Evolutionary conservation across 1,284 basidiomycete genomes (phyloP).

Genomic region (Apiotrichum brassicae): DNA sequence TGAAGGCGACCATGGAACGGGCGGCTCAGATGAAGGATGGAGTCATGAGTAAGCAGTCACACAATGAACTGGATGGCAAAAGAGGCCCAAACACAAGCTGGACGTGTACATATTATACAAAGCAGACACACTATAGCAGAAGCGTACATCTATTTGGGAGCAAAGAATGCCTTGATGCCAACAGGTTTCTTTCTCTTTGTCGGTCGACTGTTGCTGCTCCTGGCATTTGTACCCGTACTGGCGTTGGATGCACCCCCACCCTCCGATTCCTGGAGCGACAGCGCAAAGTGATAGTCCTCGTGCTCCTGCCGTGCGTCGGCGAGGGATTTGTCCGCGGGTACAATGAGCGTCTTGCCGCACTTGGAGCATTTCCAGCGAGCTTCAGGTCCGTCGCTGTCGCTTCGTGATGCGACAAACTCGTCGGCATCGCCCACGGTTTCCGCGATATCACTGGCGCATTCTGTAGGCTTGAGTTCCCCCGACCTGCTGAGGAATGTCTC

Average conservation of each 20-base stretch:
- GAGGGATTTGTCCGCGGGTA: slow-evolving; percentile 2
- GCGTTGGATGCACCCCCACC: slow-evolving; percentile 10
- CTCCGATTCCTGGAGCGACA: slow-evolving; percentile 55
- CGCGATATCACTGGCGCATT: too few species aligned
- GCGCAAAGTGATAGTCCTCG: slow-evolving; percentile 77
- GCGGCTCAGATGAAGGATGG: too few species aligned
- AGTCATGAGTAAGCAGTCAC: too few species aligned
- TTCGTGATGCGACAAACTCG: background rate
- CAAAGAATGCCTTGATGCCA: slow-evolving; percentile 74
- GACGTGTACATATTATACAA: too few species aligned
- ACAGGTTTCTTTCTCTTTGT: slow-evolving; percentile 38
- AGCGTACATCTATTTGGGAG: slow-evolving; percentile 21
- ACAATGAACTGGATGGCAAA: slow-evolving; percentile 53
- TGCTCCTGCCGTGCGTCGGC: slow-evolving; percentile 62
- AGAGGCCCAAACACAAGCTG: slow-evolving; percentile 75
- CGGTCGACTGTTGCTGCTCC: too few species aligned
- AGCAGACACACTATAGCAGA: background rate
- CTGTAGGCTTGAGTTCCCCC: background rate
- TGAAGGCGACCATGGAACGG: too few species aligned
- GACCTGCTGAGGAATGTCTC: slow-evolving; percentile 24
- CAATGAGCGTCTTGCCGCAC: slow-evolving; percentile 18
- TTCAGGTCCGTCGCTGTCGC: background rate
- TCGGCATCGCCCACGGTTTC: background rate
- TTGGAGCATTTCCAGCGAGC: slow-evolving; percentile 27
- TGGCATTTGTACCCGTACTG: background rate